These are phyloP conservation scores for Phytophthora sojae DNA, from an alignment of 352 stramenopile species.

Conservation along the genomic window DNA sequence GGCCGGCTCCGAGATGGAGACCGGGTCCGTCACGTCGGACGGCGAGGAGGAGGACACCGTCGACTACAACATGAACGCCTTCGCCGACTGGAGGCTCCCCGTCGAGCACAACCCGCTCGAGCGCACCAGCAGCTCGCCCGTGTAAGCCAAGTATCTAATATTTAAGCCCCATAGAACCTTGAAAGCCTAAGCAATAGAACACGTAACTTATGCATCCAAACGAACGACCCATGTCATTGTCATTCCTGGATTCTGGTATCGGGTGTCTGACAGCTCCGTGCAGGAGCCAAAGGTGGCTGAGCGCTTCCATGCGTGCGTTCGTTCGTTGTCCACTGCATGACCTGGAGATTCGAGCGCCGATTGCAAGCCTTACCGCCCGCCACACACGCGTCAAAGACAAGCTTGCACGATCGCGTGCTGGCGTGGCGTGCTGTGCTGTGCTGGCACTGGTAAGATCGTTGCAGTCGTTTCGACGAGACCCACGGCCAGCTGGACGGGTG, in stretches of 20 bases:
- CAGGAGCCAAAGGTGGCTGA: not conserved
- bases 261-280: conserved; percentile 7
- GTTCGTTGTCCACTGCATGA: not conserved
- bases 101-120: conserved; percentile 35
- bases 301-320: not conserved
- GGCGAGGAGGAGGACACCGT: conserved; percentile 30
- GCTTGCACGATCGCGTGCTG: conserved; percentile 5
- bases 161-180: conserved; percentile 13
- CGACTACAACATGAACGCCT: conserved; percentile 30
- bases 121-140: conserved; percentile 28
- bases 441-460: conserved; percentile 1
- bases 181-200: conserved; percentile 8
- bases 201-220: conserved; percentile 28
- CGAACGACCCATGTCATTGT: not conserved
- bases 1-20: conserved; percentile 33
- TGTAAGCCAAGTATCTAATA: conserved; percentile 32
- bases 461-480: conserved; percentile 21
- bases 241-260: conserved; percentile 28
- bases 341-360: conserved; percentile 6
- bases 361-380: not conserved
- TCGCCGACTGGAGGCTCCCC: conserved; percentile 33
- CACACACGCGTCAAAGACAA: conserved; percentile 16
- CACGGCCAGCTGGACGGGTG: conserved; percentile 18
- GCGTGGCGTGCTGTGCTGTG: not conserved
- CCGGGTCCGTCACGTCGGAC: conserved; percentile 37